A percentile compares a stretch with the other conserved stretches of the same genome.
Conservation (phyloP, 192 early-diverging fungal species). For the Spinellus fusiger region DNA sequence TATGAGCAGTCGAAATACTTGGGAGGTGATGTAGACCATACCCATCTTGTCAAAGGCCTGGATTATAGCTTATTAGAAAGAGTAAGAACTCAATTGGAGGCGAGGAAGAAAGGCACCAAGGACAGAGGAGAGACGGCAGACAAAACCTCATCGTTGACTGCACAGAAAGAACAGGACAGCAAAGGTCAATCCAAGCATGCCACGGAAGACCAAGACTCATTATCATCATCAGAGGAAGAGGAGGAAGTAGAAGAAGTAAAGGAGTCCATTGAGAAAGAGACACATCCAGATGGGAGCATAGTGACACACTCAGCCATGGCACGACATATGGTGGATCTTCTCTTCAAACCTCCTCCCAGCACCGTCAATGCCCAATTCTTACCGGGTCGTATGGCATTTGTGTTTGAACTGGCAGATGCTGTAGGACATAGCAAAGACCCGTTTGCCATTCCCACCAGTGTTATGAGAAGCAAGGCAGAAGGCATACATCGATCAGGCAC, state of each 20-base stretch:
- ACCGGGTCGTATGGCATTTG: slow-evolving; percentile 72
- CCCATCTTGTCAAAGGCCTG: slow-evolving; percentile 90
- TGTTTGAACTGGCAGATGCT: slow-evolving; percentile 56
- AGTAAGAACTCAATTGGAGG: slow-evolving; percentile 50
- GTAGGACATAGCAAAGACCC: slow-evolving; percentile 36
- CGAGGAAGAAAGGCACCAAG: slow-evolving; percentile 31
- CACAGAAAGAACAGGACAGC: no score
- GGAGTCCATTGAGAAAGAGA: neutral
- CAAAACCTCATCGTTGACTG: no score
- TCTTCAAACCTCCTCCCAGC: slow-evolving; percentile 26
- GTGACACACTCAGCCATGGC: slow-evolving; percentile 38
- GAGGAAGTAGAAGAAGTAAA: slow-evolving; percentile 14
- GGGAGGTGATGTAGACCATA: slow-evolving; percentile 80
- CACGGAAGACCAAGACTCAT: no score
- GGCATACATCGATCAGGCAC: slow-evolving; percentile 23
- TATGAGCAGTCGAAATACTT: slow-evolving; percentile 85
- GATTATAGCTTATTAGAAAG: slow-evolving; percentile 80
- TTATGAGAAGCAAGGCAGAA: slow-evolving; percentile 75
- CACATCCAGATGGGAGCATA: neutral
- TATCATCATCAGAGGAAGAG: no score
- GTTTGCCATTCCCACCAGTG: slow-evolving; percentile 61
- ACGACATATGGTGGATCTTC: slow-evolving; percentile 42
- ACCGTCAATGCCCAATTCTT: slow-evolving; percentile 66
- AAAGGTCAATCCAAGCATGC: no score
- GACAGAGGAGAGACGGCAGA: slow-evolving; percentile 31